These are phyloP conservation scores for Fraxinus paxiana DNA, from an alignment of 305 asterid species.

Conservation along the genomic window DNA sequence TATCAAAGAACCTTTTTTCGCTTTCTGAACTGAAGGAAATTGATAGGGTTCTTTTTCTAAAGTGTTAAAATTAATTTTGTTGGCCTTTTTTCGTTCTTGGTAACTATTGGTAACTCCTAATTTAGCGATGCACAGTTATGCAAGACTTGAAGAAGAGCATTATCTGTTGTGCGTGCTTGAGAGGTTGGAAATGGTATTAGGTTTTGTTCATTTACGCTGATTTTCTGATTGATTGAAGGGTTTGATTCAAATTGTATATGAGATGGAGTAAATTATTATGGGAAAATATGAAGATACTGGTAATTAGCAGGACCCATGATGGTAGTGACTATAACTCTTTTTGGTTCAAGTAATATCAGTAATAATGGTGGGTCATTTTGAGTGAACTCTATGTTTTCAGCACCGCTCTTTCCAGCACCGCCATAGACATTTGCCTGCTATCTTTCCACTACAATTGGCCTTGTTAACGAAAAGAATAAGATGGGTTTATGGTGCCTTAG, in stretches of 20 bases:
- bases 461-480: too few species aligned
- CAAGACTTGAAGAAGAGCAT: conserved; percentile 47
- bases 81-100: conserved; percentile 22
- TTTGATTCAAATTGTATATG: too few species aligned
- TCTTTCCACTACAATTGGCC: too few species aligned
- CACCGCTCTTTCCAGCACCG: conserved; percentile 42
- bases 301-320: too few species aligned
- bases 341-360: conserved; percentile 33
- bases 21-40: conserved; percentile 19
- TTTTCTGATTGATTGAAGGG: too few species aligned
- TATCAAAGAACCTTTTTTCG: not conserved
- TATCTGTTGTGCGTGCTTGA: too few species aligned
- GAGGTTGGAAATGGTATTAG: too few species aligned
- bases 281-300: too few species aligned
- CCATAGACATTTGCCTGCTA: conserved; percentile 31
- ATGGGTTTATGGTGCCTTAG: too few species aligned
- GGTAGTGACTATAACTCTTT: too few species aligned
- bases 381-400: conserved; percentile 39
- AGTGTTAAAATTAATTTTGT: conserved; percentile 9
- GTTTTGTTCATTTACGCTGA: too few species aligned
- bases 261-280: too few species aligned
- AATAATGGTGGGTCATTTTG: conserved; percentile 47
- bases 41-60: conserved; percentile 18
- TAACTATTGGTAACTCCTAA: conserved; percentile 29
- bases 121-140: conserved; percentile 65